These are phyloP conservation scores for Dendrobium officinale DNA, from an alignment of 106 monocot species.

Conservation along the genomic window DNA sequence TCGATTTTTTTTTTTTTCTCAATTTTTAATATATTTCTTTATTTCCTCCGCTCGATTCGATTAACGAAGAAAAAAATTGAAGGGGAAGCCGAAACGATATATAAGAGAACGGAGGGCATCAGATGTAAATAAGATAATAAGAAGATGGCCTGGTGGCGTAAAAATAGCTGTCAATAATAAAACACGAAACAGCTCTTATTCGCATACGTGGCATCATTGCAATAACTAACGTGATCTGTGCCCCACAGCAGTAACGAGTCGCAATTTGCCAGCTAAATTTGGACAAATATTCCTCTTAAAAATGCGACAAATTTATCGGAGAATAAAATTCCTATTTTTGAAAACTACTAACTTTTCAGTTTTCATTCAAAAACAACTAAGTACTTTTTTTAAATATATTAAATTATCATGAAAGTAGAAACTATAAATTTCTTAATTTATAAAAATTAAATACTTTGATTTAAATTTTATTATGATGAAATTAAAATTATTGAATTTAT, in stretches of 20 bases:
- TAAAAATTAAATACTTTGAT: too few relatives aligned
- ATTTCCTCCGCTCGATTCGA: constrained; percentile 8
- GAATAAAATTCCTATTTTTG: neutral
- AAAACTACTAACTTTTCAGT: too few relatives aligned
- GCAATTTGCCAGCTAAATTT: neutral
- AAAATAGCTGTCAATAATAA: neutral
- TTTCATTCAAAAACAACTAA: too few relatives aligned
- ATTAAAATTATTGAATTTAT: too few relatives aligned
- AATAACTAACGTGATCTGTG: neutral
- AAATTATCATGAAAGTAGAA: too few relatives aligned
- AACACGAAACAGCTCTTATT: neutral
- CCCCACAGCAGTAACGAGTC: neutral
- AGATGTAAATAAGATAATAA: neutral
- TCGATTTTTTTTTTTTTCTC: neutral
- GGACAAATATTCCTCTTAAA: neutral
- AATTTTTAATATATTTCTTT: constrained; percentile 4
- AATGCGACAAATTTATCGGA: neutral
- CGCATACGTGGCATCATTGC: neutral
- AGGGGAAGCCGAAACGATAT: constrained; percentile 3
- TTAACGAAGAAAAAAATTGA: neutral
- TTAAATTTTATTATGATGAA: too few relatives aligned
- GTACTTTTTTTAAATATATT: too few relatives aligned
- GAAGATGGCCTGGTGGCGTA: neutral
- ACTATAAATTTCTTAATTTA: too few relatives aligned
- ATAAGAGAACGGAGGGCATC: neutral